Percentiles rank a stretch among this genome's conserved stretches.
Conservation (phyloP, 2,329 filamentous ascomycete genomes). For the Colletotrichum karsti region DNA sequence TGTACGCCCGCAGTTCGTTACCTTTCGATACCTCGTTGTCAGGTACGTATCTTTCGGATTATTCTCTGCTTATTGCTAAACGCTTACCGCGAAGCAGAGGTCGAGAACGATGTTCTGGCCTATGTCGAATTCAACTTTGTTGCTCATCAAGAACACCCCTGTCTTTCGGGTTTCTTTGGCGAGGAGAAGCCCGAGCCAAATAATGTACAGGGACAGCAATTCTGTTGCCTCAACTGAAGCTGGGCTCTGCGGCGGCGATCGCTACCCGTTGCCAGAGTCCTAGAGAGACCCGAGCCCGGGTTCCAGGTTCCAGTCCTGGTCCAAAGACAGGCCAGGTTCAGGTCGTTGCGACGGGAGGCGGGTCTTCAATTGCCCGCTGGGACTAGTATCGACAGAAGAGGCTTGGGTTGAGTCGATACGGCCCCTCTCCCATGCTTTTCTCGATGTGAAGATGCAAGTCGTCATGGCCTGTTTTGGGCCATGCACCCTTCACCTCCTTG, state of each 20-base stretch:
- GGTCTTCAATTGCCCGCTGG: constrained; percentile 22
- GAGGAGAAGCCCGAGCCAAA: neutral
- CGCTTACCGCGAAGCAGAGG: neutral
- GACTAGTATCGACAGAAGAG: constrained; percentile 19
- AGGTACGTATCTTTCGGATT: neutral
- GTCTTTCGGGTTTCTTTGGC: too few species aligned
- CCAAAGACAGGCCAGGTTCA: constrained; percentile 8
- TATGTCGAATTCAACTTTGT: too few species aligned
- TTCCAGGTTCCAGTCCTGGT: constrained; percentile 21
- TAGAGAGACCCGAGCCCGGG: constrained; percentile 16
- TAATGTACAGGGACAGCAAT: neutral
- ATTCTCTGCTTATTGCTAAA: neutral
- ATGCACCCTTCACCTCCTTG: neutral
- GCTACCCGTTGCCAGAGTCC: constrained; percentile 16
- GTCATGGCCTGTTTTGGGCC: neutral
- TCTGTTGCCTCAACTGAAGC: constrained; percentile 9
- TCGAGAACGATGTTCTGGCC: neutral
- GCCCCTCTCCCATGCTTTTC: neutral
- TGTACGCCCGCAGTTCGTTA: neutral
- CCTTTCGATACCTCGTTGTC: neutral
- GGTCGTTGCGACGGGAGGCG: constrained; percentile 15
- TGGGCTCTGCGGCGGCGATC: constrained; percentile 25
- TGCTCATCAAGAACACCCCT: too few species aligned
- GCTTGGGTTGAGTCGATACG: constrained; percentile 8
- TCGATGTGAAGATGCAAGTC: constrained; percentile 17